Evolutionary conservation across 441 rosid genomes (phyloP), one percentile per base, ranked within the genome.

Genomic region (Croton setiger): DNA sequence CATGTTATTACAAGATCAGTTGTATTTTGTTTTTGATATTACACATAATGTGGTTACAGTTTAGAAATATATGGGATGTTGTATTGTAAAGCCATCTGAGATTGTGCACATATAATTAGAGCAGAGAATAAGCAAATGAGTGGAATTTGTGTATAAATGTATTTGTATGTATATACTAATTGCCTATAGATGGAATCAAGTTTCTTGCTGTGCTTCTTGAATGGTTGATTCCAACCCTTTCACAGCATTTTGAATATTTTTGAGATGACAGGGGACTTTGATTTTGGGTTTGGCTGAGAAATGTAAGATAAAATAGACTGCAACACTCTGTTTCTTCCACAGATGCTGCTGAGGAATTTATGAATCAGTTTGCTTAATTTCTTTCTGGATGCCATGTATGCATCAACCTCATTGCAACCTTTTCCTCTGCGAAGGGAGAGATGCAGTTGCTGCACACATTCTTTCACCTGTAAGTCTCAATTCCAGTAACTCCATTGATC

Each of bases 401-500:
- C 48, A 35, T 60, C 43, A 3, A 81, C 36, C 67, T 76, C 80
- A 63, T 33, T 61, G n/a, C 33, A 4, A 64, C 75, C 72, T 61
- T 76, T 69, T 63, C 55, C 78, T 45, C 82, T 76, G 3, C 78
- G 45, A 39, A 78, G 36, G 37, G 76, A 71, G 1, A 78, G 72
- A 63, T 78, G 71, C 11, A 81, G 73, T 35, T 76, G 80, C 17
- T 39, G 70, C 9, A 80, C 23, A 51, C 71, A 36, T 47, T 70
- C 79, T 64, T 72, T 83, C 44, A 44, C 72, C 47, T 67, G 75
- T 7, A 63, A 69, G 56, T 65, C 79, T 78, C 0, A 76, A 45
- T 54, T 77, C 84, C 64, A 80, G 43, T 6, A 73, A 55, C 55
- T 14, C 64, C 37, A 79, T 59, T 2, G 81, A 79, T 67, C 80